A percentile compares a stretch with the other conserved stretches of the same genome.
Evolutionary conservation across 352 stramenopile genomes (phyloP).

Genomic region (Globisporangium carolinianum): DNA sequence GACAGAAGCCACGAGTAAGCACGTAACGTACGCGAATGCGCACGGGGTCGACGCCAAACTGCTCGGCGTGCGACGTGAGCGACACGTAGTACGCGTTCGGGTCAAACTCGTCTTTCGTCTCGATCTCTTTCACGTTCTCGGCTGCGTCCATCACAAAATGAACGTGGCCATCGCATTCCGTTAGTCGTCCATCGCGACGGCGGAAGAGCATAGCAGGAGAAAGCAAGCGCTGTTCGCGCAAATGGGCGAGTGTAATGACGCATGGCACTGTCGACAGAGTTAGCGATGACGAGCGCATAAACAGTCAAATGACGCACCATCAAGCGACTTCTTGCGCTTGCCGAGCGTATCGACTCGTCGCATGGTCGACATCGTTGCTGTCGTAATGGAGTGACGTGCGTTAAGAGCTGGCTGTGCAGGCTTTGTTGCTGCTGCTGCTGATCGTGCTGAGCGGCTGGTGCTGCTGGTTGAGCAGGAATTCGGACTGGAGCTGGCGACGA

Average conservation of each 20-base stretch:
- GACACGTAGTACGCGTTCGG: constrained; percentile 85
- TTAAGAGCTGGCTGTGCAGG: background rate
- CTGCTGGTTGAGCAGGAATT: background rate
- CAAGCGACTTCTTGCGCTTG: constrained; percentile 87
- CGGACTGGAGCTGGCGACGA: background rate
- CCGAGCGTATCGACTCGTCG: constrained; percentile 80
- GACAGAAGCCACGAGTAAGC: background rate
- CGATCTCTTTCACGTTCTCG: constrained; percentile 76
- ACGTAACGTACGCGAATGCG: constrained; percentile 58
- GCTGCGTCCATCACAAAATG: constrained; percentile 20
- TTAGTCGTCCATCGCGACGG: background rate
- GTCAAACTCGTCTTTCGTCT: constrained; percentile 82
- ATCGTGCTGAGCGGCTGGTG: background rate
- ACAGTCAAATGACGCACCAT: constrained; percentile 33
- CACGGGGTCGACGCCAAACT: constrained; percentile 83
- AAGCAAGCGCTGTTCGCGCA: background rate
- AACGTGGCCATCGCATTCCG: background rate
- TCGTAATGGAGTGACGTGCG: background rate
- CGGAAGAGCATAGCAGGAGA: background rate
- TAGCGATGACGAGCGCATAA: too few species aligned
- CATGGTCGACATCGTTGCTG: constrained; percentile 32
- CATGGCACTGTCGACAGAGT: background rate
- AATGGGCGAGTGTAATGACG: background rate
- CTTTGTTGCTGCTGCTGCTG: background rate
- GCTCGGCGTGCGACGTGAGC: constrained; percentile 80